These are phyloP conservation scores for Neodidymelliopsis sp. DNA, from an alignment of 2,329 filamentous ascomycete genomes.

Conservation along the genomic window DNA sequence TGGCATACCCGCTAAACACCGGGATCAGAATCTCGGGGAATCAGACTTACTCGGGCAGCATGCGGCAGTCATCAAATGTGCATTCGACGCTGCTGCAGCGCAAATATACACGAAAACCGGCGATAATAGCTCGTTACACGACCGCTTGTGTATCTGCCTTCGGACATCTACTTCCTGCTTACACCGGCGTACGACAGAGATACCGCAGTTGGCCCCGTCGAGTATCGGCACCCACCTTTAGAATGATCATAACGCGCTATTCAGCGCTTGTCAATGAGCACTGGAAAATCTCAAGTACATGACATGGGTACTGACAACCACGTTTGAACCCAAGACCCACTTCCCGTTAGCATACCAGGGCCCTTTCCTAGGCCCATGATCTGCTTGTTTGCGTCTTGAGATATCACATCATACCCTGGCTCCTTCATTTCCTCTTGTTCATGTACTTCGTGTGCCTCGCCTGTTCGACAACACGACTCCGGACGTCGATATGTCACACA, in stretches of 20 bases:
- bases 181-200: not conserved
- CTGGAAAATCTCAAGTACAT: not conserved
- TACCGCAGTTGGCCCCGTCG: not conserved
- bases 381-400: slow-evolving; percentile 6
- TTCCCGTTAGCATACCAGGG: slow-evolving; percentile 9
- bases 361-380: slow-evolving; percentile 3
- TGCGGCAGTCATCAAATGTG: not conserved
- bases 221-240: not conserved
- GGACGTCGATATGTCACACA: slow-evolving; percentile 9
- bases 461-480: not conserved
- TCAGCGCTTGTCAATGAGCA: not conserved
- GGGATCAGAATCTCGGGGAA: not conserved
- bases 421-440: not conserved
- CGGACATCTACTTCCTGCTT: not conserved
- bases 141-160: not conserved
- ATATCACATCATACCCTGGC: slow-evolving; percentile 3
- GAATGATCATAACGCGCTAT: not conserved
- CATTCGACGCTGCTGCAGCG: not conserved
- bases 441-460: not conserved
- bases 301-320: slow-evolving; percentile 1
- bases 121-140: not conserved
- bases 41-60: not conserved
- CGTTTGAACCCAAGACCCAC: slow-evolving; percentile 14
- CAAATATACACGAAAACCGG: not conserved
- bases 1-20: slow-evolving; percentile 1